Evolutionary conservation across 192 early-diverging fungal species (phyloP).

Genomic region (Coemansia sp.): DNA sequence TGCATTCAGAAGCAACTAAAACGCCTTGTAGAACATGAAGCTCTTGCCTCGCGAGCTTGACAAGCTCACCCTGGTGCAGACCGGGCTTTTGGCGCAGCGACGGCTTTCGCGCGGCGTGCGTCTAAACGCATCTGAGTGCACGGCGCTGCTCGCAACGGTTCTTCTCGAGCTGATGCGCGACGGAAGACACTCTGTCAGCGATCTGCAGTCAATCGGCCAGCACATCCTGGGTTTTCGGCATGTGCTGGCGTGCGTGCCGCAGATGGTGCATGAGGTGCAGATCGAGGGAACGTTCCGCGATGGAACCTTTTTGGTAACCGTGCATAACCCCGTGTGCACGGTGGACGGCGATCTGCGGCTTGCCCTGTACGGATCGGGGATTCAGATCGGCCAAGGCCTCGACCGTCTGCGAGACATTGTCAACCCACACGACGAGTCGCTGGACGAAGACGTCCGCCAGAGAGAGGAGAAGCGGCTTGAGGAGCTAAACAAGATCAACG

Average conservation of each 20-base stretch:
- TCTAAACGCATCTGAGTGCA: conserved; percentile 83
- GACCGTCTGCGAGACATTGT: conserved; percentile 14
- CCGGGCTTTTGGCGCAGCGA: conserved; percentile 84
- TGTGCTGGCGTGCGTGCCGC: conserved; percentile 69
- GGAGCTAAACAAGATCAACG: conserved; percentile 19
- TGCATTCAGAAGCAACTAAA: too few relatives aligned
- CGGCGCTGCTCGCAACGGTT: conserved; percentile 84
- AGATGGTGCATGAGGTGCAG: conserved; percentile 77
- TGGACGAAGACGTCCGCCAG: conserved; percentile 2
- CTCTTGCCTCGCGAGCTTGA: conserved; percentile 90
- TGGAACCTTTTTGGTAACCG: conserved; percentile 91
- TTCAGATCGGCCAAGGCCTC: conserved; percentile 65
- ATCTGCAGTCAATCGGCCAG: conserved; percentile 84
- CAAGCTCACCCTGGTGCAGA: conserved; percentile 87
- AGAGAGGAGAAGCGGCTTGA: conserved; percentile 7
- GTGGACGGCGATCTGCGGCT: conserved; percentile 76
- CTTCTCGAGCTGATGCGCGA: conserved; percentile 87
- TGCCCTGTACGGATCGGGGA: conserved; percentile 85
- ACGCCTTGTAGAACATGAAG: conserved; percentile 58
- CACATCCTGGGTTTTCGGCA: conserved; percentile 83
- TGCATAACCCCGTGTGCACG: conserved; percentile 86
- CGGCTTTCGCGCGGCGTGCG: conserved; percentile 83
- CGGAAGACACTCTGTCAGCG: conserved; percentile 79
- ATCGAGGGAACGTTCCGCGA: conserved; percentile 91
- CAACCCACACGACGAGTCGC: conserved; percentile 12